Conservation (phyloP, 148 eudicot species). For the Diospyros kaki region DNA sequence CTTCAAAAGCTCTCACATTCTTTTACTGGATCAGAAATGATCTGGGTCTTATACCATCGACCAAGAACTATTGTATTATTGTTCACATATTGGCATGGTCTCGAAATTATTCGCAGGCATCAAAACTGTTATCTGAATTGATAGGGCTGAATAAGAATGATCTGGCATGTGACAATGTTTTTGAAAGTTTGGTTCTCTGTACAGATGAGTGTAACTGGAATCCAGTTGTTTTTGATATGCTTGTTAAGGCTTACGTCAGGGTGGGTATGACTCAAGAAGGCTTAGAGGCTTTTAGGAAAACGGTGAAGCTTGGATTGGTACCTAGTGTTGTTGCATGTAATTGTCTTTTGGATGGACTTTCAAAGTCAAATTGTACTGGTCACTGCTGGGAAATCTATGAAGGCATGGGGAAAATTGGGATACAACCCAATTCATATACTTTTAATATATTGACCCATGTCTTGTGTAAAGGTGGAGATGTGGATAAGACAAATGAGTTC, state of each 20-base stretch:
- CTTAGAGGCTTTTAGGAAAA: slow-evolving; percentile 52
- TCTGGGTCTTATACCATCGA: slow-evolving; percentile 41
- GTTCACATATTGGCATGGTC: slow-evolving; percentile 70
- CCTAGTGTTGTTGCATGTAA: slow-evolving; percentile 66
- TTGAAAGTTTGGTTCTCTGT: slow-evolving; percentile 44
- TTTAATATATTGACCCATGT: slow-evolving; percentile 75
- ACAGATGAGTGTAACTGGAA: slow-evolving; percentile 75
- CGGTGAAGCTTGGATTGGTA: slow-evolving; percentile 51
- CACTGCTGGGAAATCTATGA: slow-evolving; percentile 72
- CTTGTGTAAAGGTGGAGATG: slow-evolving; percentile 54
- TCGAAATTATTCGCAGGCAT: slow-evolving; percentile 43
- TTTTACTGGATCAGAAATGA: slow-evolving; percentile 72
- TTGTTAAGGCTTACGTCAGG: slow-evolving; percentile 68
- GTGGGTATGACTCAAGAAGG: slow-evolving; percentile 53
- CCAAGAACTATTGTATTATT: slow-evolving; percentile 53
- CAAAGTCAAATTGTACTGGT: slow-evolving; percentile 37
- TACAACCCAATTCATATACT: slow-evolving; percentile 62
- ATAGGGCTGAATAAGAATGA: slow-evolving; percentile 27
- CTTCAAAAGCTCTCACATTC: slow-evolving; percentile 55
- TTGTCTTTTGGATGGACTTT: slow-evolving; percentile 65
- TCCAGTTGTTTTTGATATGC: slow-evolving; percentile 81
- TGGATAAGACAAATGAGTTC: slow-evolving; percentile 63
- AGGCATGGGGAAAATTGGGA: slow-evolving; percentile 56
- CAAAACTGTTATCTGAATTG: slow-evolving; percentile 56
- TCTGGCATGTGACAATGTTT: slow-evolving; percentile 30